Evolutionary conservation across 768 basidiomycete genomes (phyloP).

Genomic region (Xerocomellus intermedius): DNA sequence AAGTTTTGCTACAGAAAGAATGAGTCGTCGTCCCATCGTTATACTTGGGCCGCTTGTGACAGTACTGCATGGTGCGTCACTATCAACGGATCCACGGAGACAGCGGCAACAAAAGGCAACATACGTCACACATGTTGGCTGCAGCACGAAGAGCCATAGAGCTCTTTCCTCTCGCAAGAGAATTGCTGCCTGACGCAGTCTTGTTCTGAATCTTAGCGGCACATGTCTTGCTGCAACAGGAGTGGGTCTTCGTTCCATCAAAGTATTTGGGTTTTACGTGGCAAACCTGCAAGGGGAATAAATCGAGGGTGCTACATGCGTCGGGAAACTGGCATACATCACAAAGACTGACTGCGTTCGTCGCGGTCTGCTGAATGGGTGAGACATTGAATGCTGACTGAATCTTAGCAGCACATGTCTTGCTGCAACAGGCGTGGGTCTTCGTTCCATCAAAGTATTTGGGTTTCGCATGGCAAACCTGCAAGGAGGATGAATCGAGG

Average conservation of each 20-base stretch:
- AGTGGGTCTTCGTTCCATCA: constrained; percentile 55
- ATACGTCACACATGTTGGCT: constrained; percentile 50
- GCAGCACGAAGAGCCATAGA: constrained; percentile 25
- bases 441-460: constrained; percentile 56
- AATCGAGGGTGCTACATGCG: constrained; percentile 1
- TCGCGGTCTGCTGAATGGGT: constrained; percentile 19
- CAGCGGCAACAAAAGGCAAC: constrained; percentile 20
- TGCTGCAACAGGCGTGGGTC: constrained; percentile 58
- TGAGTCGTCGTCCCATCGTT: constrained; percentile 56
- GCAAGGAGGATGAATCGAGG: constrained; percentile 3
- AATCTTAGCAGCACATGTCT: constrained; percentile 53
- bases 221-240: constrained; percentile 60
- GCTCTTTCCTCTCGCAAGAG: constrained; percentile 27
- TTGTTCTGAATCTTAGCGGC: constrained; percentile 44
- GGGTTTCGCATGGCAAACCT: constrained; percentile 57
- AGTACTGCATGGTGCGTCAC: constrained; percentile 40
- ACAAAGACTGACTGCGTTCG: constrained; percentile 41
- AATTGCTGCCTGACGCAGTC: constrained; percentile 23
- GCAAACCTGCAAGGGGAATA: constrained; percentile 43
- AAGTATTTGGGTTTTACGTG: constrained; percentile 53
- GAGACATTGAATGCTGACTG: constrained; percentile 18
- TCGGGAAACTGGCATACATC: constrained; percentile 40
- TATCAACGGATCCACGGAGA: background rate
- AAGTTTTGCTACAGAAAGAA: constrained; percentile 63
- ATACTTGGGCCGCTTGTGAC: constrained; percentile 58